Percentiles rank a stretch among this genome's conserved stretches.
Evolutionary conservation across 305 asterid genomes (phyloP).

Genomic region (Fraxinus latifolia): DNA sequence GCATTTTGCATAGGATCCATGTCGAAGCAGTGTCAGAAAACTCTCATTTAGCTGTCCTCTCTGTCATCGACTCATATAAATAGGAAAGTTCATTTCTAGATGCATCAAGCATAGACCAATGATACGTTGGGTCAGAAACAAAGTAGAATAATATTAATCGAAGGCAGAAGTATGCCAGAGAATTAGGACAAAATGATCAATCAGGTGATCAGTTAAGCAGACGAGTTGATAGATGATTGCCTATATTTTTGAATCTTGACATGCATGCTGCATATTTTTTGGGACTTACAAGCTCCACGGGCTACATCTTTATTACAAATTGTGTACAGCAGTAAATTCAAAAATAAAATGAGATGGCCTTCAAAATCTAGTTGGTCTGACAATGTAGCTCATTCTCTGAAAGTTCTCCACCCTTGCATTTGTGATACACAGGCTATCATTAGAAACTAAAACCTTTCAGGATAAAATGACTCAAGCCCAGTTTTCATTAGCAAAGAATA

Average conservation of each 20-base stretch:
- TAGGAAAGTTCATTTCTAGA: neutral
- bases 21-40: neutral
- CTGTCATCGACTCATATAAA: neutral
- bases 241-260: neutral
- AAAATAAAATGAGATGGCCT: neutral
- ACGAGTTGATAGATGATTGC: neutral
- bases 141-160: neutral
- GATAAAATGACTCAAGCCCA: neutral
- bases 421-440: neutral
- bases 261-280: neutral
- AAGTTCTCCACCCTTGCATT: constrained; percentile 14
- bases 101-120: neutral
- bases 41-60: neutral
- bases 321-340: neutral
- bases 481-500: constrained; percentile 16
- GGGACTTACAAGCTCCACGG: constrained; percentile 1
- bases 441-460: neutral
- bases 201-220: neutral
- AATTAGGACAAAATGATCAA: neutral
- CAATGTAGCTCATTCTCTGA: constrained; percentile 10
- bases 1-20: neutral
- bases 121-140: neutral
- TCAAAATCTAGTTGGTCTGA: constrained; percentile 3
- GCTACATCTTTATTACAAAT: neutral
- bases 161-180: neutral